Percentiles rank a stretch among this genome's conserved stretches.
Evolutionary conservation across 768 basidiomycete species (phyloP).

Genomic region (Kwoniella mangroviensis): DNA sequence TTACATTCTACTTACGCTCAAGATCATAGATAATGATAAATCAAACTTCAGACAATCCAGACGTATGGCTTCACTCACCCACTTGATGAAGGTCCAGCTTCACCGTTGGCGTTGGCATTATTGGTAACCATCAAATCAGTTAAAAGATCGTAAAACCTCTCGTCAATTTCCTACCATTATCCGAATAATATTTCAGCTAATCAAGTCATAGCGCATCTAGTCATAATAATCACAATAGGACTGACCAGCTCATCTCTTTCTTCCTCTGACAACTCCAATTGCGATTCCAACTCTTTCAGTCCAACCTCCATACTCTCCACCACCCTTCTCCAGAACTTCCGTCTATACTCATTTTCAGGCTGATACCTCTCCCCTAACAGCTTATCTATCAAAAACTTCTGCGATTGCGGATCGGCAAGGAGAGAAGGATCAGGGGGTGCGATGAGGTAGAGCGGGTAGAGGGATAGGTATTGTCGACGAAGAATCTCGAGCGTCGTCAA

Average conservation of each 20-base stretch:
- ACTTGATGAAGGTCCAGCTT: constrained; percentile 17
- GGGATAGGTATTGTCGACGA: constrained; percentile 41
- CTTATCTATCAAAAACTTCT: constrained; percentile 2
- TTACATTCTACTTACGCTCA: neutral
- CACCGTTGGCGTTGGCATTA: neutral
- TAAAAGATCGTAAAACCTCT: constrained; percentile 46
- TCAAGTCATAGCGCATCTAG: too few species aligned
- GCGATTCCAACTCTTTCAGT: constrained; percentile 13
- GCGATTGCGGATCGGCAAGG: neutral
- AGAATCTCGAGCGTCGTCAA: constrained; percentile 20
- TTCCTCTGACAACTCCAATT: too few species aligned
- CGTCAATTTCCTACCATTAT: constrained; percentile 44
- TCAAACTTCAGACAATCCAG: neutral
- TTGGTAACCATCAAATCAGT: constrained; percentile 42
- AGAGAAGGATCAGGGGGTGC: constrained; percentile 2
- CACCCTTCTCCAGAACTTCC: constrained; percentile 38
- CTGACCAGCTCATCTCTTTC: constrained; percentile 21
- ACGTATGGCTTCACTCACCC: constrained; percentile 3
- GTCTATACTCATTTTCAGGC: constrained; percentile 21
- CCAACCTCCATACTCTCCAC: constrained; percentile 35
- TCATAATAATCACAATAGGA: neutral
- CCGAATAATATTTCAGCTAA: too few species aligned
- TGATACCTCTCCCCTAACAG: constrained; percentile 25
- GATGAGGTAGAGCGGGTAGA: constrained; percentile 41
- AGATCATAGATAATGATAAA: neutral